Conservation (phyloP, 2,329 filamentous ascomycete species). For the Penicillium sp. region DNA sequence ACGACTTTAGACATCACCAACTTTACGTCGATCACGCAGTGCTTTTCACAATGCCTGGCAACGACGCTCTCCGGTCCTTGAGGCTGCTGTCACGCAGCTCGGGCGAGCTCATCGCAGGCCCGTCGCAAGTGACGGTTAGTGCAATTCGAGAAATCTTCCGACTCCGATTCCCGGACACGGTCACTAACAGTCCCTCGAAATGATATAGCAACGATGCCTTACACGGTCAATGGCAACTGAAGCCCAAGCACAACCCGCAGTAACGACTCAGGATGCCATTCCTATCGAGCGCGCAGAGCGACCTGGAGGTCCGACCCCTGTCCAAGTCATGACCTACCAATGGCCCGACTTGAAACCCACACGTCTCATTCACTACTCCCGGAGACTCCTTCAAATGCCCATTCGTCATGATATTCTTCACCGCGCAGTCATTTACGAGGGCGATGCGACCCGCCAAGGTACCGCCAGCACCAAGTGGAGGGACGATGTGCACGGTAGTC, state of each 20-base stretch:
- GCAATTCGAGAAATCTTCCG: constrained; percentile 4
- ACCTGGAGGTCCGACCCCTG: constrained; percentile 48
- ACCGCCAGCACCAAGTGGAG: constrained; percentile 80
- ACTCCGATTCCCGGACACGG: neutral
- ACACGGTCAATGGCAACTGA: constrained; percentile 51
- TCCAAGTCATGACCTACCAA: constrained; percentile 79
- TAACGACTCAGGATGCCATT: neutral
- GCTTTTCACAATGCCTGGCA: constrained; percentile 35
- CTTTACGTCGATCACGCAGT: constrained; percentile 7
- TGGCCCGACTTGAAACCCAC: constrained; percentile 87
- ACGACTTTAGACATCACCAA: constrained; percentile 15
- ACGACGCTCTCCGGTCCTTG: constrained; percentile 35
- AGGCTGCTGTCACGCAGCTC: constrained; percentile 40
- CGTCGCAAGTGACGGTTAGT: constrained; percentile 38
- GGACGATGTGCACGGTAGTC: constrained; percentile 76
- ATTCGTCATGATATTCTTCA: constrained; percentile 89
- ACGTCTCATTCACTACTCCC: constrained; percentile 70
- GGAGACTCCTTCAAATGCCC: constrained; percentile 80
- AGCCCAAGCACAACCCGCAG: constrained; percentile 27
- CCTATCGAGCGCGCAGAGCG: constrained; percentile 1
- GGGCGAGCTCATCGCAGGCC: constrained; percentile 33
- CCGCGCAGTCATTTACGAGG: constrained; percentile 87
- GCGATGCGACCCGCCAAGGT: constrained; percentile 79
- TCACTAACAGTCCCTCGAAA: constrained; percentile 22
- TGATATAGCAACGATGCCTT: constrained; percentile 42